These are phyloP conservation scores for Croton setiger DNA, from an alignment of 441 rosid species.

Conservation along the genomic window DNA sequence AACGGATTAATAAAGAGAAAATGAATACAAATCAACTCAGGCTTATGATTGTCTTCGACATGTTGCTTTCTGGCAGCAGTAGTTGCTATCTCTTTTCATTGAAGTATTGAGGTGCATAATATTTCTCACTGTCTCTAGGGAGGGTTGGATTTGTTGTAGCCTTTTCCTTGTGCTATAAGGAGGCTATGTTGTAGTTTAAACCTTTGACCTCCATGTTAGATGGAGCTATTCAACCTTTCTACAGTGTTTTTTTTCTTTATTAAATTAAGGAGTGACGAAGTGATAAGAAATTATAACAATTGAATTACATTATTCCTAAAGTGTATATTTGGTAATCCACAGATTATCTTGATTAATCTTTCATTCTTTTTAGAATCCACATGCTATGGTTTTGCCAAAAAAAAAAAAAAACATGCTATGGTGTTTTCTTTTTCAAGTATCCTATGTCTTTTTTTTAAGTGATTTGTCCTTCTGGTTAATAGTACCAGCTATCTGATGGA, in stretches of 20 bases:
- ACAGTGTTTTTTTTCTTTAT: not conserved
- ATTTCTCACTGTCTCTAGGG: not conserved
- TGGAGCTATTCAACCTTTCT: not conserved
- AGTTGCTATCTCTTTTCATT: not conserved
- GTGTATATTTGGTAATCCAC: not conserved
- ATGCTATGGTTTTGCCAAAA: not conserved
- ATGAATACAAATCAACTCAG: too few species aligned
- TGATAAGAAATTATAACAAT: not conserved
- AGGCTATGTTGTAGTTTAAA: not conserved
- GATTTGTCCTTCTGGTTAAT: not conserved
- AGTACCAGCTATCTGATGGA: not conserved
- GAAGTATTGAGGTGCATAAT: not conserved
- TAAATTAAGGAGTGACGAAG: not conserved
- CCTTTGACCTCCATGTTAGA: not conserved
- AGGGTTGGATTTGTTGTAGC: not conserved
- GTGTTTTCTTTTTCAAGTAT: not conserved
- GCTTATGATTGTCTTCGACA: too few species aligned
- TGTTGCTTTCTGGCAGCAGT: not conserved
- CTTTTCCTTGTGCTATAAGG: not conserved
- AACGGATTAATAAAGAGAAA: too few species aligned
- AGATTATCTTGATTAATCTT: not conserved
- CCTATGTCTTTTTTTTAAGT: not conserved
- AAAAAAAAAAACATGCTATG: too few species aligned
- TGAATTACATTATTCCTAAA: not conserved
- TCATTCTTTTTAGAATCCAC: not conserved